Conservation (phyloP, 2,329 filamentous ascomycete genomes). For the Alternaria conjuncta region DNA sequence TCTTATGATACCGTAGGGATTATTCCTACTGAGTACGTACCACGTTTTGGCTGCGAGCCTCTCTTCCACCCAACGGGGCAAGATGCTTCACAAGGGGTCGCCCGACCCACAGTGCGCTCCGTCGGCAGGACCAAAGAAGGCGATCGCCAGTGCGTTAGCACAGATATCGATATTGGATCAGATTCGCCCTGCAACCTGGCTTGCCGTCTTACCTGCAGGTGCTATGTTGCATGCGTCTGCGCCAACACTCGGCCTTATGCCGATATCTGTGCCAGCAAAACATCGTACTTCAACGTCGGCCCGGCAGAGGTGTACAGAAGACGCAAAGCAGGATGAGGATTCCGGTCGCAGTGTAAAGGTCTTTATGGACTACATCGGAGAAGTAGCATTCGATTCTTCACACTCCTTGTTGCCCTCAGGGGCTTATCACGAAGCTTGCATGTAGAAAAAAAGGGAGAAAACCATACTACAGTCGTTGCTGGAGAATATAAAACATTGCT, state of each 20-base stretch:
- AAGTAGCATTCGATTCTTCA: constrained; percentile 5
- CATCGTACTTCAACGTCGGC: not conserved
- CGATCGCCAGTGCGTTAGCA: constrained; percentile 13
- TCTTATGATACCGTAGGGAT: not conserved
- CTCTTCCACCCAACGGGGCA: constrained; percentile 8
- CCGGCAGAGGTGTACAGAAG: not conserved
- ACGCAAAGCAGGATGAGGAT: not conserved
- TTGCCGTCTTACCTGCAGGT: not conserved
- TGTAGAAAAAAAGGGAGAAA: constrained; percentile 6
- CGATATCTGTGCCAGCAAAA: not conserved
- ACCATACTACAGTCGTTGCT: constrained; percentile 9
- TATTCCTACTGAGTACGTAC: constrained; percentile 1
- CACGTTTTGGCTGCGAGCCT: constrained; percentile 18
- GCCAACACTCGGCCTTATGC: not conserved
- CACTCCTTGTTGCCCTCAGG: not conserved
- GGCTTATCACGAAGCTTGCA: not conserved
- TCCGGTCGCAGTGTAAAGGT: not conserved
- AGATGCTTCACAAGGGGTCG: constrained; percentile 3
- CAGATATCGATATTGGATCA: constrained; percentile 13
- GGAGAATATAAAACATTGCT: not conserved
- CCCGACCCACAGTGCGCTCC: not conserved
- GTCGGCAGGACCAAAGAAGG: constrained; percentile 3
- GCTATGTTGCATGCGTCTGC: not conserved
- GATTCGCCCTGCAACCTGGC: constrained; percentile 3
- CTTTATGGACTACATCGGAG: not conserved